Conservation (phyloP, 768 basidiomycete species). For the Hygrocybe coccinea region DNA sequence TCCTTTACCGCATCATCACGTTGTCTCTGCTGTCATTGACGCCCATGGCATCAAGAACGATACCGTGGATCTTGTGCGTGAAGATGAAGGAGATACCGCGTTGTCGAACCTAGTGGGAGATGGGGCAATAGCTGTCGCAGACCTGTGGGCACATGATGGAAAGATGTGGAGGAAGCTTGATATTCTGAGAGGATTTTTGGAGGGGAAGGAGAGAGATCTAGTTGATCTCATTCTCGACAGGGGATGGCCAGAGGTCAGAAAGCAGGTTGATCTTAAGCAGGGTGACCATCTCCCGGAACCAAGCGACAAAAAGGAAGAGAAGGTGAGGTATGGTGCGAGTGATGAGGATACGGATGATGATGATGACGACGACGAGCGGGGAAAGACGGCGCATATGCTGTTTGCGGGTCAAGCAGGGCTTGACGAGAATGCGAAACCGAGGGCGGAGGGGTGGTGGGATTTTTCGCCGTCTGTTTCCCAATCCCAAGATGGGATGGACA, state of each 20-base stretch:
- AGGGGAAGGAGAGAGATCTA: constrained; percentile 25
- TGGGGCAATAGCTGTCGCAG: constrained; percentile 41
- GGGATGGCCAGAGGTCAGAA: background rate
- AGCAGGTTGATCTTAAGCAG: background rate
- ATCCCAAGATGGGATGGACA: no score
- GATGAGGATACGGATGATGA: constrained; percentile 9
- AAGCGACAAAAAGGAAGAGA: constrained; percentile 13
- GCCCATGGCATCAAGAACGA: constrained; percentile 6
- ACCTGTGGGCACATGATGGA: constrained; percentile 52
- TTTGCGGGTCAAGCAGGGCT: constrained; percentile 37
- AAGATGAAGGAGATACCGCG: constrained; percentile 43
- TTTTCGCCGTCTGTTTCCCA: no score
- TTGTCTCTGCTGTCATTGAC: constrained; percentile 5
- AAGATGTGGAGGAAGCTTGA: constrained; percentile 41
- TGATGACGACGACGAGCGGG: constrained; percentile 47
- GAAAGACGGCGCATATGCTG: constrained; percentile 50
- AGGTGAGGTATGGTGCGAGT: constrained; percentile 2
- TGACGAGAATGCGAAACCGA: background rate
- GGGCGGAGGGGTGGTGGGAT: no score
- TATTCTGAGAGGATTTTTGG: constrained; percentile 42
- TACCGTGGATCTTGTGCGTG: constrained; percentile 5
- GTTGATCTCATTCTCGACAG: constrained; percentile 33
- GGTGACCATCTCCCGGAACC: background rate
- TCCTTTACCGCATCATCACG: background rate
- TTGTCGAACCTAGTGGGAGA: constrained; percentile 65